Conservation (phyloP, 176 grass and related monocot genomes). For the Aegilops tauschii region DNA sequence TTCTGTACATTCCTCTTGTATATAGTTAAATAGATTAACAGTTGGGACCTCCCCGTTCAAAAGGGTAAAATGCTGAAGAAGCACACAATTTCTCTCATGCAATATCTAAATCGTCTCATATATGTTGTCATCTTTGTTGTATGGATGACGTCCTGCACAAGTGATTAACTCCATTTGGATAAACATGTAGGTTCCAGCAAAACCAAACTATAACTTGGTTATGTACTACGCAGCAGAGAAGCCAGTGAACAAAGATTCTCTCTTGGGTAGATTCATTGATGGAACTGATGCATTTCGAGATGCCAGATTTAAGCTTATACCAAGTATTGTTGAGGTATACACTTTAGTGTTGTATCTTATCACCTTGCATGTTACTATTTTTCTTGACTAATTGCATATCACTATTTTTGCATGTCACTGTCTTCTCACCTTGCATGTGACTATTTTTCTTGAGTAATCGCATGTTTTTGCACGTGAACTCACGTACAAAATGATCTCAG, state of each 20-base stretch:
- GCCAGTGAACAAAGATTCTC: conserved; percentile 78
- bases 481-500: conserved; percentile 30
- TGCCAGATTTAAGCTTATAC: conserved; percentile 97
- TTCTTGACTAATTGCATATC: background rate
- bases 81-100: background rate
- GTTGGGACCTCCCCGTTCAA: background rate
- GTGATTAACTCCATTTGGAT: conserved; percentile 25
- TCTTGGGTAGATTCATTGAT: conserved; percentile 84
- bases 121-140: background rate
- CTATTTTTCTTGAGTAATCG: conserved; percentile 4
- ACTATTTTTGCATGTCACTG: background rate
- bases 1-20: background rate
- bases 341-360: conserved; percentile 18
- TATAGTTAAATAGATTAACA: background rate
- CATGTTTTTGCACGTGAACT: conserved; percentile 18
- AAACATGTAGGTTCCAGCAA: conserved; percentile 79
- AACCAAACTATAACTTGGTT: conserved; percentile 93
- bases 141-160: background rate
- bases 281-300: conserved; percentile 85
- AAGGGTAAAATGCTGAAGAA: background rate
- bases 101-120: background rate
- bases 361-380: conserved; percentile 16
- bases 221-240: conserved; percentile 82
- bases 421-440: conserved; percentile 9
- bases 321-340: conserved; percentile 87